Conservation (phyloP, 805 yeast genomes). For the Lipomyces orientalis region DNA sequence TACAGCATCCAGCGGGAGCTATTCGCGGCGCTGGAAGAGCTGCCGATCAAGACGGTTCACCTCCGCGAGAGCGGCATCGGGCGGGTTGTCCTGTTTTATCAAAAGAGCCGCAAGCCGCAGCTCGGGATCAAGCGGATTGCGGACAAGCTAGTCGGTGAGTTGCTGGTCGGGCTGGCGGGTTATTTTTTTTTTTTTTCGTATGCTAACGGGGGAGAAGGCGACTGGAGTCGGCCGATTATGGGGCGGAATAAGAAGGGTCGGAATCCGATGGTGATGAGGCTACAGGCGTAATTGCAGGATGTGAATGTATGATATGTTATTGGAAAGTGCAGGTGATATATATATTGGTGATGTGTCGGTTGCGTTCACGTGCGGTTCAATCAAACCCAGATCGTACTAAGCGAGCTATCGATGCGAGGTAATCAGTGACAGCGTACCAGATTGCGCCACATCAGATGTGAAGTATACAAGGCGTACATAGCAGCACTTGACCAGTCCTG, state of each 20-base stretch:
- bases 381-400: no score
- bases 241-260: constrained; percentile 25
- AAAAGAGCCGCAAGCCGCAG: constrained; percentile 87
- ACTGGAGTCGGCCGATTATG: constrained; percentile 98
- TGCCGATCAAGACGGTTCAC: constrained; percentile 96
- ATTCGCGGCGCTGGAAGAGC: constrained; percentile 69
- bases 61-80: constrained; percentile 94
- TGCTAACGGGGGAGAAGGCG: no score
- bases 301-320: no score
- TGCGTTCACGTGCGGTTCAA: no score
- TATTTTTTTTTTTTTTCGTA: no score
- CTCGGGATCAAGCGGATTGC: constrained; percentile 84
- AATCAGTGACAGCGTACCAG: no score
- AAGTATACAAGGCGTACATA: no score
- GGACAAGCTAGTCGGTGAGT: constrained; percentile 68
- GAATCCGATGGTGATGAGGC: constrained; percentile 9
- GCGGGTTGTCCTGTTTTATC: constrained; percentile 90
- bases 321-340: no score
- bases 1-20: constrained; percentile 92
- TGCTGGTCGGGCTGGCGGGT: background rate
- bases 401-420: no score
- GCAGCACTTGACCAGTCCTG: no score
- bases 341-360: no score
- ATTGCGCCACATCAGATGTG: no score
- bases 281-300: background rate